Percentiles rank a stretch among this genome's conserved stretches.
phyloP scores from a whole-genome alignment of 2,329 filamentous ascomycete genomes.

The Metarhizium rileyi region DNA sequence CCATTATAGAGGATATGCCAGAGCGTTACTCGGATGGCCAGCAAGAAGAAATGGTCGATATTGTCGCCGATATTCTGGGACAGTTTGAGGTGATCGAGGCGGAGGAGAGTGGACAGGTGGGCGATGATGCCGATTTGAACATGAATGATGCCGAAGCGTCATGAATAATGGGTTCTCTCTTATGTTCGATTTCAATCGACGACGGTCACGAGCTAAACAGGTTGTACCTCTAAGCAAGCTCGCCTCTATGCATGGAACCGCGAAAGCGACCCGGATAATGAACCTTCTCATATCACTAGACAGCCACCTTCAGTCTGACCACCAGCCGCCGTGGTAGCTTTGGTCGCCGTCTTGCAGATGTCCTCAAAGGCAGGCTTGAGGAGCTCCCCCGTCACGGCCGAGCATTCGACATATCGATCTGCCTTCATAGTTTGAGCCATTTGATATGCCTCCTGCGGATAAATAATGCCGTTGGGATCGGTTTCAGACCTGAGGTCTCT shows the following conservation, averaged over 20 bases:
- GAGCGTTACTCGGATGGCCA: slow-evolving; percentile 49
- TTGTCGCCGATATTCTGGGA: slow-evolving; percentile 50
- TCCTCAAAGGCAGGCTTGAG: slow-evolving; percentile 49
- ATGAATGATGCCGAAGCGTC: slow-evolving; percentile 26
- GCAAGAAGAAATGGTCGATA: slow-evolving; percentile 46
- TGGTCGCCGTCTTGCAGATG: slow-evolving; percentile 45
- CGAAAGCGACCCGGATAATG: neutral
- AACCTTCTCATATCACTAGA: slow-evolving; percentile 33
- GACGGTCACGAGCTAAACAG: neutral
- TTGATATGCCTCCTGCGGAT: slow-evolving; percentile 50
- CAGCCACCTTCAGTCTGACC: slow-evolving; percentile 49
- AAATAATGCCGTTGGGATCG: slow-evolving; percentile 50
- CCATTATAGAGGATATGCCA: slow-evolving; percentile 56
- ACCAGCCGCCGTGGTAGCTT: slow-evolving; percentile 34
- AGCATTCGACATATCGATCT: slow-evolving; percentile 56
- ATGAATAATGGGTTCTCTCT: slow-evolving; percentile 10
- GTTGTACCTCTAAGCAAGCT: neutral
- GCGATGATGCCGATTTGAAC: slow-evolving; percentile 24
- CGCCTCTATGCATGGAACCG: neutral
- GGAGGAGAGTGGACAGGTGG: slow-evolving; percentile 20
- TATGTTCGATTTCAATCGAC: neutral
- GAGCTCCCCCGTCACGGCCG: slow-evolving; percentile 49
- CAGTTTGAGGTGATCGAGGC: slow-evolving; percentile 24
- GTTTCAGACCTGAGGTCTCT: slow-evolving; percentile 47
- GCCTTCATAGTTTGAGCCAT: slow-evolving; percentile 48